Evolutionary conservation across 208 protist genomes (phyloP).

Genomic region (Leishmania arabica): DNA sequence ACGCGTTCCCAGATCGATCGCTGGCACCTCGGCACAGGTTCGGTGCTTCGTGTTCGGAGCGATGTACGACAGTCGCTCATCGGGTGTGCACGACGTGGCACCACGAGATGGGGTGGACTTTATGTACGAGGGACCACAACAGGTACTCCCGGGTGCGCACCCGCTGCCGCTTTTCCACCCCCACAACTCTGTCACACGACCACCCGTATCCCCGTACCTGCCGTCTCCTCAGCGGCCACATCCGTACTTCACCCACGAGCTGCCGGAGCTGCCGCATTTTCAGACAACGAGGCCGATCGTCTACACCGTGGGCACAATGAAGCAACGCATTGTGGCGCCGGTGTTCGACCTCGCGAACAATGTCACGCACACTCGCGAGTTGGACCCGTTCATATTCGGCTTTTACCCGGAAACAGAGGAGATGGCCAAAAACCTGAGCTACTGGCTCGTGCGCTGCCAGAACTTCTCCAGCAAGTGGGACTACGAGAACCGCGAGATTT

Average conservation of each 20-base stretch:
- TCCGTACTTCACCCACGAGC: conserved; percentile 84
- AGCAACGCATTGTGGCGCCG: conserved; percentile 85
- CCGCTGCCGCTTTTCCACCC: conserved; percentile 80
- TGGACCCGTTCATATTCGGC: conserved; percentile 92
- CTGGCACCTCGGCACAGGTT: neutral
- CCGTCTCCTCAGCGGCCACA: conserved; percentile 86
- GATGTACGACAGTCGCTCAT: conserved; percentile 73
- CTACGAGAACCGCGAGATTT: conserved; percentile 90
- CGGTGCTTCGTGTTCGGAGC: conserved; percentile 57
- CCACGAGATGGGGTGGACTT: conserved; percentile 84
- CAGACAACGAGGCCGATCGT: conserved; percentile 74
- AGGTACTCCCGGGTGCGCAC: conserved; percentile 81
- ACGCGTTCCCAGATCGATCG: neutral
- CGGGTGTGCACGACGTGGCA: conserved; percentile 84
- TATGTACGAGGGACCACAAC: conserved; percentile 62
- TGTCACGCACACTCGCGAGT: conserved; percentile 86
- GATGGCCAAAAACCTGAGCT: conserved; percentile 76
- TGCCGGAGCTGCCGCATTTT: conserved; percentile 89
- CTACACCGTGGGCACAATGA: conserved; percentile 85
- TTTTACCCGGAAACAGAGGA: conserved; percentile 81
- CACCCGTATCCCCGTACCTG: conserved; percentile 83
- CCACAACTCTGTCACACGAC: conserved; percentile 76
- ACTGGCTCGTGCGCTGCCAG: conserved; percentile 89
- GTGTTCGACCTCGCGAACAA: conserved; percentile 79
- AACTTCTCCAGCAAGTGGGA: conserved; percentile 92